Conservation (phyloP, 306 rosid genomes). For the Aeschynomene evenia region DNA sequence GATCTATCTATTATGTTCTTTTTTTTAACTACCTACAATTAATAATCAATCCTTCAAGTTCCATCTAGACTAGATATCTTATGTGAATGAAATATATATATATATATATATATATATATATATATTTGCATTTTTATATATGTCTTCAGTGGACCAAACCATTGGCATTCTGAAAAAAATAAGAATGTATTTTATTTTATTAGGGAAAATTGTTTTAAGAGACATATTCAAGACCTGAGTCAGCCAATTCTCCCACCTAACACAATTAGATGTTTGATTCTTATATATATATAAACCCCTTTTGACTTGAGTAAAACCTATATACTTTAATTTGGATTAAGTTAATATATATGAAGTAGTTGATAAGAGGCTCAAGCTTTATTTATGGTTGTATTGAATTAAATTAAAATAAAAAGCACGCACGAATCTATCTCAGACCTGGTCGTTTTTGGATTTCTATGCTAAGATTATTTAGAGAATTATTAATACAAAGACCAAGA, state of each 20-base stretch:
- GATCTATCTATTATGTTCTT: not conserved
- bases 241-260: conserved; percentile 41
- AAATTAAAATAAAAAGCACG: conserved; percentile 19
- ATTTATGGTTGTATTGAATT: not conserved
- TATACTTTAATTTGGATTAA: conserved; percentile 25
- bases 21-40: conserved; percentile 1
- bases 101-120: too few relatives aligned
- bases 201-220: conserved; percentile 2
- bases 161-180: conserved; percentile 19
- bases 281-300: conserved; percentile 27
- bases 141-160: conserved; percentile 27
- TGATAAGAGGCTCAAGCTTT: not conserved
- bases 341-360: conserved; percentile 26
- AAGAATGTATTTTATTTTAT: not conserved
- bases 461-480: not conserved
- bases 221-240: conserved; percentile 36
- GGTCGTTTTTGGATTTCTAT: conserved; percentile 34
- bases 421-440: conserved; percentile 29
- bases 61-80: conserved; percentile 27
- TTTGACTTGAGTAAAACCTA: conserved; percentile 38
- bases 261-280: conserved; percentile 22
- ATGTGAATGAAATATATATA: not conserved
- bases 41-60: conserved; percentile 1
- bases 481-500: conserved; percentile 33
- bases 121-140: conserved; percentile 15